Base-by-base conservation (phyloP, 176 grass and related monocot genomes). In the barley (Hordeum vulgare) region DNA sequence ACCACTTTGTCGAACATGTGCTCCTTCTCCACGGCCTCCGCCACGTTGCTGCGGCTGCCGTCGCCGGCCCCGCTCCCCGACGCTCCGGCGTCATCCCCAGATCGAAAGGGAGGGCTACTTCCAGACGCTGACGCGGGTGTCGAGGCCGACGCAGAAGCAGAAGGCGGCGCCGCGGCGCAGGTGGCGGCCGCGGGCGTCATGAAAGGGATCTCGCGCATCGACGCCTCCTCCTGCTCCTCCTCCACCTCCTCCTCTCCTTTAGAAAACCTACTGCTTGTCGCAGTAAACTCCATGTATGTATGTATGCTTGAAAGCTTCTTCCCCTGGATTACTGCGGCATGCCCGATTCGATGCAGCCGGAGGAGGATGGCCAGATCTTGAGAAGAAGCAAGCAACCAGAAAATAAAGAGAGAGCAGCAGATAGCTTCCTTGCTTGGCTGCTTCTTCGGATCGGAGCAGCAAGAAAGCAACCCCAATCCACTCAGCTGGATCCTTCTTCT, bases 1-100 rank as follows among this genome's bases (percentile, higher is more conserved):
- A 96, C 97, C 6, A 99, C 93, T 85, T 99, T 99, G 88, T 99
- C 97, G 70, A 99, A 99, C 97, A 99, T 99, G 88, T 96, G 97
- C 85, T 99, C 93, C 83, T 94, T 99, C 80, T 94, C 91, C 63
- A 89, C 81, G 68, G 15, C 80, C 39, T 63, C 70, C 57, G 9
- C 69, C 21, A 14, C 80, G 69, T 28, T 45, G 41, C 61, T 67
- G 13, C 54, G 51, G 63, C 31, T 53, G 2, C 20, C 57, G 2
- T n/a, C 83, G 15, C 64, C 67, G 27, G 12, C 63, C 28, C 86
- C 81, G 58, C 82, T 89, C 13, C 77, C 93, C 1, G 93, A 80
- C 11, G 84, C 62, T 3, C 87, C 92, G 17, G 78, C 84, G 12
- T n/a, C 79, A n/a, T 85, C 87, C 3, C 81, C 74, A 29, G 85